phyloP scores from a whole-genome alignment of 176 grass and related monocot species.

The Oropetium thomaeum region DNA sequence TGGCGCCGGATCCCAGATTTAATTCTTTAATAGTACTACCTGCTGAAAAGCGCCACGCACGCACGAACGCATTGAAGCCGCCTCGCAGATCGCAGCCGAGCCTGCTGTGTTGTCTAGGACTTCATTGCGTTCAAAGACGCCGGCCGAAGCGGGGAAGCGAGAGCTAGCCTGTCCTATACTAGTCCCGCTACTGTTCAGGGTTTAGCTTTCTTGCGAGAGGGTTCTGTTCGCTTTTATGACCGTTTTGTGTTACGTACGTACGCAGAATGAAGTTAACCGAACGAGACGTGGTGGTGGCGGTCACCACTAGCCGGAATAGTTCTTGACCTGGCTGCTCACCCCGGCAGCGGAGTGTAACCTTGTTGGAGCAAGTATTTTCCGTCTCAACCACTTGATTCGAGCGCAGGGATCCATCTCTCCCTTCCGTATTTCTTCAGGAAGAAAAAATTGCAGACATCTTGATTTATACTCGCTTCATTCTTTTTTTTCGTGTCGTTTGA shows the following conservation, averaged over 20 bases:
- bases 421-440: no score
- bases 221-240: neutral
- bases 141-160: no score
- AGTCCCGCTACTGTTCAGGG: neutral
- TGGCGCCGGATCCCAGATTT: neutral
- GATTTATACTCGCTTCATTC: no score
- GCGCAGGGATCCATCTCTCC: neutral
- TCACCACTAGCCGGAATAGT: neutral
- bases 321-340: neutral
- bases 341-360: no score
- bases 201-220: neutral
- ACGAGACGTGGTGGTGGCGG: conserved; percentile 5
- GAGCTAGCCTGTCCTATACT: no score
- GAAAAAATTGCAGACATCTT: no score
- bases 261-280: neutral
- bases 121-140: neutral
- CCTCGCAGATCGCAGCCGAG: neutral
- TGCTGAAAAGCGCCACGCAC: neutral
- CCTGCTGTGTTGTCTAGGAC: no score
- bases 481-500: no score
- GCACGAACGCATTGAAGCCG: neutral
- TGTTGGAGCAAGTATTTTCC: neutral
- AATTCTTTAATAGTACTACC: neutral
- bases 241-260: neutral
- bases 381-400: neutral